These are phyloP conservation scores for Sarcodon aspratus DNA, from an alignment of 768 basidiomycete genomes.

Conservation along the genomic window DNA sequence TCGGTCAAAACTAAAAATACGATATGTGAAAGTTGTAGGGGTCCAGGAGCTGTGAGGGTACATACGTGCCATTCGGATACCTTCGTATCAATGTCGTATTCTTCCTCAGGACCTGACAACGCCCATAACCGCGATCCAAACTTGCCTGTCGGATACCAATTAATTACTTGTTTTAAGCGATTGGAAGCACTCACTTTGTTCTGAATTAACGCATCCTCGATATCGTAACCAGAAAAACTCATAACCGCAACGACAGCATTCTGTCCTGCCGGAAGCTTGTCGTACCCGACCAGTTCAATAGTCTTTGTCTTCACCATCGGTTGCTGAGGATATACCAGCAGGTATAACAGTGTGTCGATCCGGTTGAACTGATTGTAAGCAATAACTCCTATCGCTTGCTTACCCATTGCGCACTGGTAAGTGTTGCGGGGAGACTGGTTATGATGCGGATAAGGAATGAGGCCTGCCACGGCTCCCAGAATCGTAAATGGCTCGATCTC, in stretches of 20 bases:
- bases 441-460: constrained; percentile 98
- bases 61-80: constrained; percentile 95
- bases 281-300: constrained; percentile 94
- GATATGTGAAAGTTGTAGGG: background rate
- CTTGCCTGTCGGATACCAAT: constrained; percentile 51
- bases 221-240: constrained; percentile 99
- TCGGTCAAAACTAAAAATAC: constrained; percentile 65
- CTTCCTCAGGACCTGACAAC: constrained; percentile 96
- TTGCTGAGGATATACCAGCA: constrained; percentile 96
- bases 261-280: constrained; percentile 93
- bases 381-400: constrained; percentile 98
- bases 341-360: constrained; percentile 96
- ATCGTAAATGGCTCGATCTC: constrained; percentile 99
- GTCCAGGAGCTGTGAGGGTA: constrained; percentile 12
- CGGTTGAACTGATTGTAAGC: constrained; percentile 96
- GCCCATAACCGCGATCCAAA: constrained; percentile 92
- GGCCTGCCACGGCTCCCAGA: constrained; percentile 92
- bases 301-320: constrained; percentile 99
- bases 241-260: constrained; percentile 98
- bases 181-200: constrained; percentile 55
- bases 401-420: constrained; percentile 99
- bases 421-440: constrained; percentile 99
- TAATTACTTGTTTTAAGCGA: background rate
- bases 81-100: constrained; percentile 89
- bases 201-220: constrained; percentile 95